Evolutionary conservation across 2,329 filamentous ascomycete genomes (phyloP), one percentile per base, ranked within the genome.

Genomic region (Tympanopsis confertula): DNA sequence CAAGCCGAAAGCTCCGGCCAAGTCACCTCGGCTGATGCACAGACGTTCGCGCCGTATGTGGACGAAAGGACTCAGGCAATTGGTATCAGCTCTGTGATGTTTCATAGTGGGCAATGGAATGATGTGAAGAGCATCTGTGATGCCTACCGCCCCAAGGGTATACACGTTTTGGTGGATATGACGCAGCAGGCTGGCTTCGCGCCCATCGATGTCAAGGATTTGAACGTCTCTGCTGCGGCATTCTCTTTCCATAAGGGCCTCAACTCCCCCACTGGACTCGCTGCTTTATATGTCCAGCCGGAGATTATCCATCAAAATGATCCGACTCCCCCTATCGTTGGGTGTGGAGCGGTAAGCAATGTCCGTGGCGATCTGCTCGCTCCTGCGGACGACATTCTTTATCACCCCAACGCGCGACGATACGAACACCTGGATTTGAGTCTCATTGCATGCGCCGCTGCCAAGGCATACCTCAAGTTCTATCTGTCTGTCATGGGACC

Each of bases 201-300:
- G 0, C 36, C 37, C 2, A 40, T 60, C 14, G 50, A 58, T 29
- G 44, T 55, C 4, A 36, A 41, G 19, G 40, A 41, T 0, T 20
- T 48, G 3, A 48, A 47, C 4, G 42, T 54, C 1, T 56, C 55
- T 3, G 55, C 52, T 2, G 54, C 46, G 1, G 52, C 53, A 0
- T 57, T 57, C 29, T 49, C 47, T 3, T 36, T 54, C 12, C 54
- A 57, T 45, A 58, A 58, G 47, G 55, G 51, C 0, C 47, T 58
- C 13, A 49, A 47, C 38, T 54, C 48, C 20, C 55, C 55, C 1
- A 49, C 47, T 1, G 55, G 55, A 0, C 37, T 58, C 10, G 53
- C 49, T 2, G 50, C 40, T 1, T 38, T 58, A 13, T 56, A 58
- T 32, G 41, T 58, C 2, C 44, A 54, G 1, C 44, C 48, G 1